Percentiles rank a stretch among this genome's conserved stretches.
Conservation (phyloP, 164 flowering plant species). For the Santalum album region DNA sequence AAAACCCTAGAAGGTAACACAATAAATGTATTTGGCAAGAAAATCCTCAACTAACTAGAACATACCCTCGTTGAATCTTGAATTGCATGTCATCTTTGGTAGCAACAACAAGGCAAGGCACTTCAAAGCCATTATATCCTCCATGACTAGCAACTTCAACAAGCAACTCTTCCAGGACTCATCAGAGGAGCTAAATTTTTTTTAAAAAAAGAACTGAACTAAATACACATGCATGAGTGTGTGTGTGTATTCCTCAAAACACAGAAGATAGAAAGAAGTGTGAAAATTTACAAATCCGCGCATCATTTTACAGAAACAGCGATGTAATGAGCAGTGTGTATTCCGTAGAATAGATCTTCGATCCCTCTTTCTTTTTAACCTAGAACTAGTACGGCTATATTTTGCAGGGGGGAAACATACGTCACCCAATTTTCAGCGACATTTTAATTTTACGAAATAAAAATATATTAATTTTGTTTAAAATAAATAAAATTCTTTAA, state of each 20-base stretch:
- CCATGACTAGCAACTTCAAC: conserved; percentile 1
- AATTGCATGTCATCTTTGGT: conserved; percentile 5
- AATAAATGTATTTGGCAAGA: background rate
- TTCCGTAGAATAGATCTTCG: too few species aligned
- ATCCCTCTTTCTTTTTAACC: too few species aligned
- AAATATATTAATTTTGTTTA: too few species aligned
- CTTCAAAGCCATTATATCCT: conserved; percentile 3
- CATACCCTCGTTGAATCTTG: conserved; percentile 1
- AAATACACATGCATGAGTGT: background rate
- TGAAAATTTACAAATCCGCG: too few species aligned
- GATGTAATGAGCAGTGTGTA: too few species aligned
- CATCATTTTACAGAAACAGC: too few species aligned
- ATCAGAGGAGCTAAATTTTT: background rate
- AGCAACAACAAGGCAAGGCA: conserved; percentile 3
- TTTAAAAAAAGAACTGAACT: background rate
- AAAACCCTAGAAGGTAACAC: background rate
- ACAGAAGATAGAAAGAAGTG: background rate
- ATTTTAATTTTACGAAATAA: too few species aligned
- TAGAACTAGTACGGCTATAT: too few species aligned
- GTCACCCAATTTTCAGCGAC: too few species aligned
- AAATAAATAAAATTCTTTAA: background rate
- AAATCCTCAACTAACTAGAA: too few species aligned
- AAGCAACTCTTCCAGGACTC: conserved; percentile 4
- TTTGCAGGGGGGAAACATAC: too few species aligned
- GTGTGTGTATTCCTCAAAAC: background rate